Evolutionary conservation across 2,329 filamentous ascomycete species (phyloP), one percentile per base, ranked within the genome.

Genomic region (Didymella glomerata): DNA sequence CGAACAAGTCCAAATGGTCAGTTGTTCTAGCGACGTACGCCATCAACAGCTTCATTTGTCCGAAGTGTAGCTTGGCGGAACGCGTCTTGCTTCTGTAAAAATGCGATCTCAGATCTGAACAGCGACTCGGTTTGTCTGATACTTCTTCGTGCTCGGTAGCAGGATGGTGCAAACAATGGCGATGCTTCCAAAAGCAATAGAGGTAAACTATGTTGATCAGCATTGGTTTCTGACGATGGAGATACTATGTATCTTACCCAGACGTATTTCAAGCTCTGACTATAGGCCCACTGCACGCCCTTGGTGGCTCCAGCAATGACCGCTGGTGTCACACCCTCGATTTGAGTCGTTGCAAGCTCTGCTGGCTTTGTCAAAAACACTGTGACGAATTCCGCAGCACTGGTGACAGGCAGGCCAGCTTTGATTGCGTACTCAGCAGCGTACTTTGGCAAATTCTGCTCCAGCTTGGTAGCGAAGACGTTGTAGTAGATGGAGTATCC

Each of bases 351-450:
- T 1, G 58, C 65, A 16, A 73, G 20, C 2, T 59, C 51, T 27
- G 64, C 59, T 3, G 71, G 72, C 10, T 55, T 54, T 2, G 67
- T 67, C 16, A 75, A 63, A 44, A 80, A 70, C 0, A 67, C 68
- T 0, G 68, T 68, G 8, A 80, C 68, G 48, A 81, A 79, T 3
- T 66, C 67, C 9, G 71, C 63, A 2, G 77, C 72, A 25, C 74
- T 77, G 2, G 70, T 61, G 6, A 69, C 49, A 2, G 78, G 78
- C 8, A 81, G 68, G 6, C 79, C 79, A 5, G 78, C 78, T 9
- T 64, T 66, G n/a, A 77, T 59, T 0, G 78, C 69, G 6, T 70
- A 73, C 30, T 68, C 60, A 0, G 67, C 68, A 36, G 68, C 67
- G 42, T 71, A 70, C 7, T 49, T 56, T 0, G 73, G 72, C 1